Evolutionary conservation across 495 filamentous ascomycete genomes (phyloP).

Genomic region (Glonium stellatum): DNA sequence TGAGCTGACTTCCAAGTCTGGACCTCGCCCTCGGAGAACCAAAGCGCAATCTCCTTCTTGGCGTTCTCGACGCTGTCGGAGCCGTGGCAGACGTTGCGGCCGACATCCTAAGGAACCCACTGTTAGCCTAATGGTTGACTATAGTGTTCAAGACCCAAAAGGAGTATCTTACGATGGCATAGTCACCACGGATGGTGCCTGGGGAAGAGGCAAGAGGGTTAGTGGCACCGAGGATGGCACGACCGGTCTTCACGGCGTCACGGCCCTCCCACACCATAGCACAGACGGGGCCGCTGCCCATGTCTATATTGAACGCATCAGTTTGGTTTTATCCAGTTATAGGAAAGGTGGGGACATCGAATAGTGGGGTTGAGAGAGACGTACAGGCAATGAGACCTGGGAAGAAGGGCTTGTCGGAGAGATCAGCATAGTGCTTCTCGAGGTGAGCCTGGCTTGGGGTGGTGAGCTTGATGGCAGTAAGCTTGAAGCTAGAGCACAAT

Average conservation of each 20-base stretch:
- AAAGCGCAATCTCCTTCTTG: constrained; percentile 98
- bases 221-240: constrained; percentile 91
- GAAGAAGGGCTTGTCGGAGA: constrained; percentile 94
- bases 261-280: constrained; percentile 99
- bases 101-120: constrained; percentile 57
- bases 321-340: neutral
- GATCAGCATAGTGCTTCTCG: constrained; percentile 94
- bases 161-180: constrained; percentile 28
- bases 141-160: constrained; percentile 10
- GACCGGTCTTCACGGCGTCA: constrained; percentile 97
- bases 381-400: constrained; percentile 79
- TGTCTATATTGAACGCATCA: constrained; percentile 53
- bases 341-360: neutral
- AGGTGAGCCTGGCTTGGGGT: constrained; percentile 85
- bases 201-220: constrained; percentile 90
- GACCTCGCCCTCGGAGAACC: constrained; percentile 85
- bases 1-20: constrained; percentile 70
- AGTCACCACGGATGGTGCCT: constrained; percentile 95
- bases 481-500: constrained; percentile 68
- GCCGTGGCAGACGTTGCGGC: constrained; percentile 99
- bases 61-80: constrained; percentile 97
- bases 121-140: constrained; percentile 11
- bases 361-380: constrained; percentile 9
- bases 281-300: constrained; percentile 91
- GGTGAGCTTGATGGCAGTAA: constrained; percentile 90